These are phyloP conservation scores for Cladosporium sp. DNA, from an alignment of 2,329 filamentous ascomycete genomes.

Conservation along the genomic window DNA sequence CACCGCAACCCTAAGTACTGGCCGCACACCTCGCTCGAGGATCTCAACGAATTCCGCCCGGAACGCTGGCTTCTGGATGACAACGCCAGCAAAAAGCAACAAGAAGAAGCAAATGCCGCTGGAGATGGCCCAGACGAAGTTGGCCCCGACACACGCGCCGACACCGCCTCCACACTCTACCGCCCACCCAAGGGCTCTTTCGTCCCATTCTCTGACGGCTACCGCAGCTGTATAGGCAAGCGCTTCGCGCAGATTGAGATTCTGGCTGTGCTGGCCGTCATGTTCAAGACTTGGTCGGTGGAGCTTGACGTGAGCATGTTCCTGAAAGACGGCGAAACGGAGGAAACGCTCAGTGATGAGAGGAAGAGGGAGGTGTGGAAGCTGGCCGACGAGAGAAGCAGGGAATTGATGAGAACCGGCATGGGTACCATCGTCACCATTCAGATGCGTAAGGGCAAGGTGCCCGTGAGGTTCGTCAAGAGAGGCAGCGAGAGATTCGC, in stretches of 20 bases:
- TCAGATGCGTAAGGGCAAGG: slow-evolving; percentile 59
- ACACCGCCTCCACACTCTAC: slow-evolving; percentile 60
- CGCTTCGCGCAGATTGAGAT: slow-evolving; percentile 55
- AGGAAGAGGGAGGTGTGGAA: slow-evolving; percentile 55
- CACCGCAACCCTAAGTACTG: slow-evolving; percentile 70
- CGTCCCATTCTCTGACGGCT: slow-evolving; percentile 52
- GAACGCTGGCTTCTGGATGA: slow-evolving; percentile 62
- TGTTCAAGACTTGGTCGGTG: slow-evolving; percentile 57
- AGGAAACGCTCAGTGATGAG: slow-evolving; percentile 37
- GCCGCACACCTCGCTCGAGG: slow-evolving; percentile 51
- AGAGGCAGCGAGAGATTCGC: slow-evolving; percentile 58
- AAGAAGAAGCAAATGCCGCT: slow-evolving; percentile 8
- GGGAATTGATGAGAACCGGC: slow-evolving; percentile 48
- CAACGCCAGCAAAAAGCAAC: slow-evolving; percentile 10
- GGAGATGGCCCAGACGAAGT: slow-evolving; percentile 40
- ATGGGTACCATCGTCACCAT: slow-evolving; percentile 64
- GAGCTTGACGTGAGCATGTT: slow-evolving; percentile 60
- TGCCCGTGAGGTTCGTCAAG: slow-evolving; percentile 64
- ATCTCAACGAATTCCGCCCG: slow-evolving; percentile 64
- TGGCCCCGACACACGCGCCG: slow-evolving; percentile 51
- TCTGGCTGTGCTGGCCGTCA: slow-evolving; percentile 48
- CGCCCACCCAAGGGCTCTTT: slow-evolving; percentile 50
- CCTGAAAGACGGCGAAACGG: slow-evolving; percentile 38
- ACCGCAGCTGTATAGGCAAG: slow-evolving; percentile 51
- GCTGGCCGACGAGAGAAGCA: slow-evolving; percentile 54